These are phyloP conservation scores for Boeremia exigua DNA, from an alignment of 2,329 filamentous ascomycete species.

Conservation along the genomic window DNA sequence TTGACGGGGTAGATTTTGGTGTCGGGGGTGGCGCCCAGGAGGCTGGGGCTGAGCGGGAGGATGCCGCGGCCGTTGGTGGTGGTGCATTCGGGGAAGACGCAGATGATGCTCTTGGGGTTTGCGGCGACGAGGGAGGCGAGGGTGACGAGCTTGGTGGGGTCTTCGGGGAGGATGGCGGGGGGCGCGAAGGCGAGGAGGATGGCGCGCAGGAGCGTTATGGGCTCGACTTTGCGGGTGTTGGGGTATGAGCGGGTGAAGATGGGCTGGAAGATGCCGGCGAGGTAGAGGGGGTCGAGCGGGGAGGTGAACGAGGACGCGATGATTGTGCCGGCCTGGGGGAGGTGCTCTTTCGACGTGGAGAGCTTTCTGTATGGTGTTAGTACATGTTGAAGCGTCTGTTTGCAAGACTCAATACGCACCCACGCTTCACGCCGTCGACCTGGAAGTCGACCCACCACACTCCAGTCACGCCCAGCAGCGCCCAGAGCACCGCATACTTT, in stretches of 20 bases:
- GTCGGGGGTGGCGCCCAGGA: slow-evolving; percentile 70
- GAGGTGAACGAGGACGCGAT: slow-evolving; percentile 92
- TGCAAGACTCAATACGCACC: slow-evolving; percentile 56
- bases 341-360: slow-evolving; percentile 56
- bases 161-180: slow-evolving; percentile 51
- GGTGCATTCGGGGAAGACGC: slow-evolving; percentile 90
- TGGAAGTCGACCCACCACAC: slow-evolving; percentile 99
- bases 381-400: no score
- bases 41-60: slow-evolving; percentile 78
- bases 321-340: slow-evolving; percentile 79
- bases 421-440: slow-evolving; percentile 93
- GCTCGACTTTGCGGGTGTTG: slow-evolving; percentile 72
- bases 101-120: slow-evolving; percentile 78
- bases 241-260: slow-evolving; percentile 90
- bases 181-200: slow-evolving; percentile 74
- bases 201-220: slow-evolving; percentile 77
- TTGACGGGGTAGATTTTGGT: slow-evolving; percentile 89
- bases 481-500: slow-evolving; percentile 88
- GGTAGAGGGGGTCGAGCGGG: slow-evolving; percentile 90
- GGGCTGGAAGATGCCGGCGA: slow-evolving; percentile 94
- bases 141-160: slow-evolving; percentile 42
- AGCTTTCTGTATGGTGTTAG: slow-evolving; percentile 24
- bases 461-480: slow-evolving; percentile 83
- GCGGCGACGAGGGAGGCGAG: slow-evolving; percentile 62
- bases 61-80: slow-evolving; percentile 94